A percentile compares a stretch with the other conserved stretches of the same genome.
Evolutionary conservation across 768 basidiomycete genomes (phyloP).

Genomic region (Antrodiella citrinella): DNA sequence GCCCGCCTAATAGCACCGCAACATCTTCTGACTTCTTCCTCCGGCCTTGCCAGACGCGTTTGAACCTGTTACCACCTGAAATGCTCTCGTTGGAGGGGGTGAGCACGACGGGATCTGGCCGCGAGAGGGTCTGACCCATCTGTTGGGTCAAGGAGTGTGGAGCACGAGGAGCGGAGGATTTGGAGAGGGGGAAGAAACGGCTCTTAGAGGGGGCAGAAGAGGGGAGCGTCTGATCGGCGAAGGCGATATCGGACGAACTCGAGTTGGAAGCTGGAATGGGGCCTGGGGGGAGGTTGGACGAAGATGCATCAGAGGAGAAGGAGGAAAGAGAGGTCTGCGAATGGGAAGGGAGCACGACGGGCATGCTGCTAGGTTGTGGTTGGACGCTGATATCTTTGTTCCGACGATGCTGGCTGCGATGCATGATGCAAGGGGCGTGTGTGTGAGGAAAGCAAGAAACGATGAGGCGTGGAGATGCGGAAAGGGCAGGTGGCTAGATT

Average conservation of each 20-base stretch:
- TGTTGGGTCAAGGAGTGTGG: slow-evolving; percentile 20
- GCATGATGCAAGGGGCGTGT: slow-evolving; percentile 7
- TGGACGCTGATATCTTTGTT: slow-evolving; percentile 15
- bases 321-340: slow-evolving; percentile 37
- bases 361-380: slow-evolving; percentile 9
- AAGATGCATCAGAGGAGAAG: slow-evolving; percentile 34
- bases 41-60: slow-evolving; percentile 49
- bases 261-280: slow-evolving; percentile 20
- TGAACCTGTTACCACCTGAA: slow-evolving; percentile 41
- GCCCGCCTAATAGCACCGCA: slow-evolving; percentile 17
- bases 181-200: slow-evolving; percentile 20
- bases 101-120: slow-evolving; percentile 13
- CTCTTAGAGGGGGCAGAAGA: slow-evolving; percentile 15
- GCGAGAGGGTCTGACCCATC: slow-evolving; percentile 33
- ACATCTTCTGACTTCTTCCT: slow-evolving; percentile 51
- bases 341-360: slow-evolving; percentile 27
- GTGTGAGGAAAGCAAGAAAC: neutral
- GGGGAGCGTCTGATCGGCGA: slow-evolving; percentile 34
- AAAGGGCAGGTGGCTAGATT: slow-evolving; percentile 9
- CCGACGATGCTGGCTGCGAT: slow-evolving; percentile 11
- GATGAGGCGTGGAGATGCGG: slow-evolving; percentile 1
- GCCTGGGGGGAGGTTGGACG: slow-evolving; percentile 31
- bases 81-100: slow-evolving; percentile 24
- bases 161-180: slow-evolving; percentile 22
- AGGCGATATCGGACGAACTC: slow-evolving; percentile 32